Base-by-base conservation (phyloP, 257 asterid species). In the Vinca minor region DNA sequence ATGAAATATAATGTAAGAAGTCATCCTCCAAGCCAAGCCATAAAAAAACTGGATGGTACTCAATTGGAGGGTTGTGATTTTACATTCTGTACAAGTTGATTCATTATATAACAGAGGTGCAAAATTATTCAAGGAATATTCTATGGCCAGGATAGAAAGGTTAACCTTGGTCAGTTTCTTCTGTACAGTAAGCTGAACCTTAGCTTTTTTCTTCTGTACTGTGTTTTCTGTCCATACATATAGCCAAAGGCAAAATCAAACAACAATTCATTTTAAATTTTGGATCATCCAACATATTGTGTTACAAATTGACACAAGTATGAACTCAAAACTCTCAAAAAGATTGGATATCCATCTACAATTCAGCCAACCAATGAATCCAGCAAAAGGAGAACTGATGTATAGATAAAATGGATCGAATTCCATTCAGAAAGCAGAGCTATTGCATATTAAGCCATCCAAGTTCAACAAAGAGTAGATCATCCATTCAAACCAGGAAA, bases 191-290 rank as follows among this genome's bases (percentile, higher is more conserved):
- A 29, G 61, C 67, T 66, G 60, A 36, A 69, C 78, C 69, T 65
- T 62, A 26, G 66, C 35, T 21, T 52, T 42, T 61, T 59, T 65
- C 65, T 59, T 74, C 49, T n/a, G 18, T 1, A 20, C 11, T 13
- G 64, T 41, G 35, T 36, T 34, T 41, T 59, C 65, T 25, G 54
- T 66, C 53, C 75, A 72, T 66, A 69, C 66, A 42, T 54, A 31
- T 20, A 52, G 59, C 65, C 65, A 45, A 41, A 50, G 18, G 45
- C 13, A 62, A 69, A 25, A 55, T 13, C 1, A 25, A 7, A 14
- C 31, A 20, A 52, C n/a, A 42, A 14, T 12, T 42, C 18, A 14
- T 41, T 15, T 41, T 36, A 67, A 53, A 35, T 17, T 67, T 29
- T 59, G 10, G 21, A 67, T 58, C 59, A 31, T 48, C 54, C 26